Evolutionary conservation across 495 filamentous ascomycete species (phyloP), one percentile per base, ranked within the genome.

Genomic region (Apodospora peruviana): DNA sequence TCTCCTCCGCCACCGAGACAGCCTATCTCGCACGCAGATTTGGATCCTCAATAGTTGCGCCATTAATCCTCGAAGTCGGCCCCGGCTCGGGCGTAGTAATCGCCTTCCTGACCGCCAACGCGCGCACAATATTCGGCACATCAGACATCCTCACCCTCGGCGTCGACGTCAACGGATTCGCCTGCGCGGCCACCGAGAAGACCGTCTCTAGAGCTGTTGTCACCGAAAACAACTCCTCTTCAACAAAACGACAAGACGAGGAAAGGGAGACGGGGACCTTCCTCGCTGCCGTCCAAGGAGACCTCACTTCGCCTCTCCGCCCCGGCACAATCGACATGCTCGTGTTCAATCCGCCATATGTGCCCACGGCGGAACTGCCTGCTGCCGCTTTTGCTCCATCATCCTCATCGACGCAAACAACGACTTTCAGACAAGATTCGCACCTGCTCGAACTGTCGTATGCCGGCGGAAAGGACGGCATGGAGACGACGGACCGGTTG

Each of bases 301-400:
- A 96, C 57, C 74, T 98, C 0, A 67, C 71, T 8, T 60, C 74
- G 11, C 67, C 83, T 2, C 48, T 96, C 5, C 71, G 76, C 2
- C 53, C 66, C 0, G 66, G 74, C 2, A 59, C 61, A 29, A 80
- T 95, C 0, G 93, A 97, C 61, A 77, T 98, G 19, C 71, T 97
- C 23, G 76, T 98, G 25, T 97, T 97, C 76, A 98, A 98, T 61
- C 93, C 93, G 27, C 93, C 93, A 0, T 98, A 98, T 57, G 93
- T 97, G 5, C 93, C 93, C 4, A 91, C 89, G 1, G 69, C 78
- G 14, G 77, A 80, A n/a, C 57, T 95, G 22, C 91, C 67, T 8
- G 48, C 79, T 1, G 71, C 69, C 9, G 48, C 19, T 5, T 17
- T 32, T n/a, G 27, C 44, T 11, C 27, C 32, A 10, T 40, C 41